Percentiles rank a stretch among this genome's conserved stretches.
Evolutionary conservation across 352 stramenopile species (phyloP).

Genomic region (Pythium sp.): DNA sequence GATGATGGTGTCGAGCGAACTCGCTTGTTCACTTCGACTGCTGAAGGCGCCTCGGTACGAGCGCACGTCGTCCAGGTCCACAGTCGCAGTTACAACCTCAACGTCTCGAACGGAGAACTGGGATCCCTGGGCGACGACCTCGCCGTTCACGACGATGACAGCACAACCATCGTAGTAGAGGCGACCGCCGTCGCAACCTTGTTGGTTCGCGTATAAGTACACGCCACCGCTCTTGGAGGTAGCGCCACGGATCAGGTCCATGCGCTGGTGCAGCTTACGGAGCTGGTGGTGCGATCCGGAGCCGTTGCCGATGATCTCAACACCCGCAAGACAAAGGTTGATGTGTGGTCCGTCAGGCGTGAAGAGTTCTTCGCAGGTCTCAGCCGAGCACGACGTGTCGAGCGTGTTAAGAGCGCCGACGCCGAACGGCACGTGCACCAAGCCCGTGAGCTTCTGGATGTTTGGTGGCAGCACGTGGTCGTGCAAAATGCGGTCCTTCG

Average conservation of each 20-base stretch:
- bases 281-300: constrained; percentile 97
- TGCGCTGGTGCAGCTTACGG: constrained; percentile 90
- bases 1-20: constrained; percentile 58
- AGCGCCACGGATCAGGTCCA: constrained; percentile 90
- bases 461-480: constrained; percentile 77
- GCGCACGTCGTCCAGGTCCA: constrained; percentile 98
- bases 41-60: constrained; percentile 93
- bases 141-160: constrained; percentile 96
- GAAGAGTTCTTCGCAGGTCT: constrained; percentile 99
- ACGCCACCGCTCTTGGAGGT: constrained; percentile 96
- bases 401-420: constrained; percentile 76
- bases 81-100: constrained; percentile 94
- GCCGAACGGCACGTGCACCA: constrained; percentile 81
- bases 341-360: constrained; percentile 96
- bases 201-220: constrained; percentile 98
- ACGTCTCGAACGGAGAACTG: constrained; percentile 98
- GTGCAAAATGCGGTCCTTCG: constrained; percentile 48
- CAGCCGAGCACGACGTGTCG: constrained; percentile 88
- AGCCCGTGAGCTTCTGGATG: constrained; percentile 80
- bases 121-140: constrained; percentile 93
- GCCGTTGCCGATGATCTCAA: constrained; percentile 98
- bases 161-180: constrained; percentile 98
- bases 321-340: constrained; percentile 89
- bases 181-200: constrained; percentile 96
- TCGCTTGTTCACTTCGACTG: constrained; percentile 94